A percentile compares a stretch with the other conserved stretches of the same genome.
These are phyloP conservation scores for Stagonosporopsis vannaccii DNA, from an alignment of 2,329 filamentous ascomycete genomes.

Conservation along the genomic window DNA sequence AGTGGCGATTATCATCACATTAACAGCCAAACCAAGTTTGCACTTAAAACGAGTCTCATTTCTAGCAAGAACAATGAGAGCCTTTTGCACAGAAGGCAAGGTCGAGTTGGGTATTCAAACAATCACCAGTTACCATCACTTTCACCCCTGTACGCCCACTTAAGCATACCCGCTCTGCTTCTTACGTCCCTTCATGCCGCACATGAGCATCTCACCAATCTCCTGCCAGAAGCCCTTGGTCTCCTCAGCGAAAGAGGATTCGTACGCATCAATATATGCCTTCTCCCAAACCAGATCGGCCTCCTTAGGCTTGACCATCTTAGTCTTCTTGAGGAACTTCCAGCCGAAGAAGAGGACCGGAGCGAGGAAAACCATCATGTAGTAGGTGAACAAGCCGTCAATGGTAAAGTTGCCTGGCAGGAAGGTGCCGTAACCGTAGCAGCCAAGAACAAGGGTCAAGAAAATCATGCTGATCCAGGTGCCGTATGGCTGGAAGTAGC, in stretches of 20 bases:
- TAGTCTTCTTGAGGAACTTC: conserved; percentile 70
- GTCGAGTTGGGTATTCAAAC: not conserved
- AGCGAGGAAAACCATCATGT: conserved; percentile 29
- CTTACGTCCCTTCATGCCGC: conserved; percentile 17
- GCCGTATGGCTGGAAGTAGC: conserved; percentile 33
- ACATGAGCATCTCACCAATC: conserved; percentile 30
- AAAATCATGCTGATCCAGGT: conserved; percentile 27
- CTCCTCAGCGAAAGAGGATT: conserved; percentile 26
- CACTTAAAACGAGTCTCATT: not conserved
- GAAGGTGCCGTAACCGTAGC: conserved; percentile 49
- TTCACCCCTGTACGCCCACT: not conserved
- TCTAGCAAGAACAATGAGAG: not conserved
- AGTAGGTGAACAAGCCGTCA: conserved; percentile 58
- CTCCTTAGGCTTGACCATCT: conserved; percentile 49
- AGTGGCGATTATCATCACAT: not conserved
- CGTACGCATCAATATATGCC: conserved; percentile 51
- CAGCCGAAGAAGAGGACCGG: conserved; percentile 56
- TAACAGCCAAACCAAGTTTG: not conserved
- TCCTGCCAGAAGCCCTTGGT: conserved; percentile 40
- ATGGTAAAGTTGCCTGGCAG: conserved; percentile 54
- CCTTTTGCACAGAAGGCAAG: not conserved
- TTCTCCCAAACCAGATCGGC: conserved; percentile 55
- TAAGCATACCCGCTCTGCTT: conserved; percentile 12
- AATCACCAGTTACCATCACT: not conserved
- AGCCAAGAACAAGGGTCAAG: conserved; percentile 23